A percentile compares a stretch with the other conserved stretches of the same genome.
These are phyloP conservation scores for Populus nigra DNA, from an alignment of 345 rosid genomes.

Conservation along the genomic window DNA sequence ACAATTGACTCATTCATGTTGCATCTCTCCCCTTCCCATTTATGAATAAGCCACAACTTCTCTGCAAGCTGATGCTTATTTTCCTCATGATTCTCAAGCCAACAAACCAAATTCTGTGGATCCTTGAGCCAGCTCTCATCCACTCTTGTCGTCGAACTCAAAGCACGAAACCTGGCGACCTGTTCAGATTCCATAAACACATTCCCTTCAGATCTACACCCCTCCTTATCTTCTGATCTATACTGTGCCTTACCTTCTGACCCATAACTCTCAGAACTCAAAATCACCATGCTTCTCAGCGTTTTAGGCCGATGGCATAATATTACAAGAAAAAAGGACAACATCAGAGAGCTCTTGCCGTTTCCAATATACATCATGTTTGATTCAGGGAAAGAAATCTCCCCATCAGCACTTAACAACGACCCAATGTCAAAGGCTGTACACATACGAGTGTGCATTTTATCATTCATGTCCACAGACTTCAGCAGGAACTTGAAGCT, in stretches of 20 bases:
- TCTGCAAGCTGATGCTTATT: not conserved
- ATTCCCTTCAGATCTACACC: not conserved
- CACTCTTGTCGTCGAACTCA: not conserved
- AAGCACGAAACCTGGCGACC: not conserved
- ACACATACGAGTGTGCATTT: not conserved
- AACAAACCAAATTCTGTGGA: not conserved
- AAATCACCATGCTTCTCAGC: not conserved
- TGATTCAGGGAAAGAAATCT: not conserved
- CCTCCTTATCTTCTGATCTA: not conserved
- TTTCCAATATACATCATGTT: not conserved
- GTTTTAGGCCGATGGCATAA: not conserved
- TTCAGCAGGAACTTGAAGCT: not conserved
- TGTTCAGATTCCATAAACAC: not conserved
- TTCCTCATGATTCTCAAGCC: not conserved
- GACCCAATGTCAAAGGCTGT: not conserved
- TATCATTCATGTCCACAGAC: not conserved
- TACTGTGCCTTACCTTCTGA: not conserved
- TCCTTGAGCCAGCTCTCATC: not conserved
- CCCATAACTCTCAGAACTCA: not conserved
- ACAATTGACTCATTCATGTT: not conserved
- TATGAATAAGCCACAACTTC: not conserved
- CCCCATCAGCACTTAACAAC: not conserved
- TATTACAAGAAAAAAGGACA: constrained; percentile 1
- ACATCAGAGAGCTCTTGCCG: not conserved
- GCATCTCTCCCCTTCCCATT: constrained; percentile 2